phyloP scores from a whole-genome alignment of 306 rosid genomes.

The Dalbergia oliveri region DNA sequence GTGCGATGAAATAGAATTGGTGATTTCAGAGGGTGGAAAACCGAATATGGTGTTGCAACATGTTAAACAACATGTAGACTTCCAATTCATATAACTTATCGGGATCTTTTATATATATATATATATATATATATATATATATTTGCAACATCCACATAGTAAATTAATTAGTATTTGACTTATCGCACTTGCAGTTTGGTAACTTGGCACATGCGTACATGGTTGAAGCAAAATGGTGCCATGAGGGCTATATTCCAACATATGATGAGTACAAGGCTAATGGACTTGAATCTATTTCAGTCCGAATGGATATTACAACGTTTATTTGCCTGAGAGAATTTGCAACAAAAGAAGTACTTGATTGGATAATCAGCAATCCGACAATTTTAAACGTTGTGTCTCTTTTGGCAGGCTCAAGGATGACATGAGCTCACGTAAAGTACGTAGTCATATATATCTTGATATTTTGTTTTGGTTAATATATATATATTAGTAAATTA shows the following conservation, averaged over 20 bases:
- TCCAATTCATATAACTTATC: neutral
- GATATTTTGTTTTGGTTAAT: too few species aligned
- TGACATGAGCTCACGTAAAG: slow-evolving; percentile 50
- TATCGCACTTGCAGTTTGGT: neutral
- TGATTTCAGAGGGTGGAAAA: too few species aligned
- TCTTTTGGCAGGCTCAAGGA: slow-evolving; percentile 7
- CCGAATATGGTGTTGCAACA: too few species aligned
- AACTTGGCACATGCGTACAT: slow-evolving; percentile 5
- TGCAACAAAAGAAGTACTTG: slow-evolving; percentile 26
- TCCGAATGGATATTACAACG: neutral
- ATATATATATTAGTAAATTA: too few species aligned
- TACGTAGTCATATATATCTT: neutral
- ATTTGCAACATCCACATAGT: neutral
- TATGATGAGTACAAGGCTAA: slow-evolving; percentile 36
- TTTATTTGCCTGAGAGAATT: slow-evolving; percentile 18
- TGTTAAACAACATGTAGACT: too few species aligned
- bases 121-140: too few species aligned
- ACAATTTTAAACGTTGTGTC: slow-evolving; percentile 23
- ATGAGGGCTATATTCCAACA: slow-evolving; percentile 36
- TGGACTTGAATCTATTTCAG: neutral
- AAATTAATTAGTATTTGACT: neutral
- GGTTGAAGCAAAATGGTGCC: slow-evolving; percentile 45
- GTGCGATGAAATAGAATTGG: too few species aligned
- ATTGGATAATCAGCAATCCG: slow-evolving; percentile 41
- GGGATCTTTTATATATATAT: too few species aligned